These are phyloP conservation scores for Yarrowia porcina DNA, from an alignment of 805 yeast genomes.

Conservation along the genomic window DNA sequence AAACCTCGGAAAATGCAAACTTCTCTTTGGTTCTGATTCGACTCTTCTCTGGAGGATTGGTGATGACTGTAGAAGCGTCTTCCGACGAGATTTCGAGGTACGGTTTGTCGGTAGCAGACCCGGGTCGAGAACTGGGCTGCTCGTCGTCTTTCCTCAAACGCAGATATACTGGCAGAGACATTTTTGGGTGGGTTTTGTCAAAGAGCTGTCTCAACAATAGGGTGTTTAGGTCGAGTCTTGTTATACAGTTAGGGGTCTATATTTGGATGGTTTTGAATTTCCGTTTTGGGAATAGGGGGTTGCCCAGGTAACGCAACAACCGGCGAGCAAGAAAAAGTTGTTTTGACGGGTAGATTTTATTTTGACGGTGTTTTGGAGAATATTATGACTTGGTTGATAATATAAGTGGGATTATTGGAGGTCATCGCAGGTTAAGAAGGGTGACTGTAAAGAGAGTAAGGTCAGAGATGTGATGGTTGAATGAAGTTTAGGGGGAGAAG, in stretches of 20 bases:
- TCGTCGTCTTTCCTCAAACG: conserved; percentile 38
- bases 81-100: conserved; percentile 33
- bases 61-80: conserved; percentile 30
- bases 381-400: too few relatives aligned
- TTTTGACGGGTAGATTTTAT: too few relatives aligned
- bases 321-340: too few relatives aligned
- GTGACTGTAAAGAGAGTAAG: too few relatives aligned
- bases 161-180: conserved; percentile 40
- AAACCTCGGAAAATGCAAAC: conserved; percentile 39
- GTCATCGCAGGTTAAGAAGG: too few relatives aligned
- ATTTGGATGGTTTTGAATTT: conserved; percentile 15
- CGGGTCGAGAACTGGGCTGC: conserved; percentile 4
- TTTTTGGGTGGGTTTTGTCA: conserved; percentile 20
- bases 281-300: conserved; percentile 9
- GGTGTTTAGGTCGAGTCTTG: neutral
- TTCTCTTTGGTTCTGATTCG: conserved; percentile 32
- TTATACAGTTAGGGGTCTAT: conserved; percentile 18
- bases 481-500: too few relatives aligned
- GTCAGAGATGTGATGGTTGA: too few relatives aligned
- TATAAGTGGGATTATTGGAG: too few relatives aligned
- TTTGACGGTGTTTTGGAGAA: too few relatives aligned
- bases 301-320: conserved; percentile 7
- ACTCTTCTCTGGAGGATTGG: conserved; percentile 34
- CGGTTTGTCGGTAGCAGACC: conserved; percentile 31
- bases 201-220: neutral